Evolutionary conservation across 306 rosid species (phyloP).

Genomic region (Argentina anserina): DNA sequence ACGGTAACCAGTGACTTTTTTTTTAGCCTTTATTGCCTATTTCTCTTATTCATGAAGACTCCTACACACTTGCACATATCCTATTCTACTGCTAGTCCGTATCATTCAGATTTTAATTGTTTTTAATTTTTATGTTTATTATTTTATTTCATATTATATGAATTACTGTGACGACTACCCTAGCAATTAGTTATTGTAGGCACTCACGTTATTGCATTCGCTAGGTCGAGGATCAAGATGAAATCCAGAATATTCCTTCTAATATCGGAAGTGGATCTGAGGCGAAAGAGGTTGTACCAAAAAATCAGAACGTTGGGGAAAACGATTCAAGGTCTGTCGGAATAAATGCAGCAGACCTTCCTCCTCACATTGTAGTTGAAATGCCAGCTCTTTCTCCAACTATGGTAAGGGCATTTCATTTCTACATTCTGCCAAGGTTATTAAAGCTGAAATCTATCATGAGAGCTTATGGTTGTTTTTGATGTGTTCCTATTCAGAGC

Average conservation of each 20-base stretch:
- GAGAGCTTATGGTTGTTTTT: constrained; percentile 18
- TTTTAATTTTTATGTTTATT: not conserved
- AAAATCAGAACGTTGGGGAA: constrained; percentile 36
- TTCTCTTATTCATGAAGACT: not conserved
- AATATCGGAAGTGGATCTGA: constrained; percentile 40
- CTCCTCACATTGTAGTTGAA: constrained; percentile 70
- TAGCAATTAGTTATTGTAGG: constrained; percentile 29
- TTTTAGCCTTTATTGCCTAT: constrained; percentile 13
- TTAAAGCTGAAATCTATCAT: constrained; percentile 16
- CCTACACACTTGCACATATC: not conserved
- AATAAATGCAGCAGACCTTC: constrained; percentile 62
- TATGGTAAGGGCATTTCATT: constrained; percentile 56
- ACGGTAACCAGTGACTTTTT: constrained; percentile 49
- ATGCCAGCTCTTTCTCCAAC: constrained; percentile 99
- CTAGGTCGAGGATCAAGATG: constrained; percentile 86
- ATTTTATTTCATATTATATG: constrained; percentile 4
- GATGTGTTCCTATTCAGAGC: constrained; percentile 46
- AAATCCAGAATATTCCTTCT: constrained; percentile 73
- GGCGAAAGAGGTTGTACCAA: constrained; percentile 39
- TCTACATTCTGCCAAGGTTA: constrained; percentile 13
- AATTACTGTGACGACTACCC: constrained; percentile 13
- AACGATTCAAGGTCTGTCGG: constrained; percentile 49
- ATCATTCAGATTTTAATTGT: constrained; percentile 8
- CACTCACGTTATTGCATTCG: constrained; percentile 34
- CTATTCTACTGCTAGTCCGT: not conserved